phyloP scores from a whole-genome alignment of 306 rosid species.

The Vigna trinervia region DNA sequence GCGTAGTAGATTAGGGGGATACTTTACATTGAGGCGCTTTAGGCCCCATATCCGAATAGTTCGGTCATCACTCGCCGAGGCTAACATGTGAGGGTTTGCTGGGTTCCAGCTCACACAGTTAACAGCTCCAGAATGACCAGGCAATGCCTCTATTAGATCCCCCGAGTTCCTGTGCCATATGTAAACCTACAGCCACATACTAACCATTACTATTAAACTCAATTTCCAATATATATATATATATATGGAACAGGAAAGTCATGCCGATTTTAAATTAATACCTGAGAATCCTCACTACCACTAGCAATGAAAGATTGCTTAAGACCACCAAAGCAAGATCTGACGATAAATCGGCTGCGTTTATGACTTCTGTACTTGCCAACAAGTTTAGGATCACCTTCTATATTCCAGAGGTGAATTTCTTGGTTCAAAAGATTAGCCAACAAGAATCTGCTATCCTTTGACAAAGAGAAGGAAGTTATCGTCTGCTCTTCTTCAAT shows the following conservation, averaged over 20 bases:
- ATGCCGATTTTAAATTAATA: slow-evolving; percentile 41
- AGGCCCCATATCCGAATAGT: slow-evolving; percentile 96
- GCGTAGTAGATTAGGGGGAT: slow-evolving; percentile 56
- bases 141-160: slow-evolving; percentile 70
- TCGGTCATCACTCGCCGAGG: slow-evolving; percentile 95
- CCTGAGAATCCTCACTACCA: slow-evolving; percentile 99
- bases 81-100: slow-evolving; percentile 90
- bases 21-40: slow-evolving; percentile 63
- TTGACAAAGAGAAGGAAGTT: slow-evolving; percentile 83
- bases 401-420: slow-evolving; percentile 90
- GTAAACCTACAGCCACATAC: slow-evolving; percentile 67
- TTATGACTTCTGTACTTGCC: slow-evolving; percentile 74
- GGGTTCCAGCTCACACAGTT: slow-evolving; percentile 99
- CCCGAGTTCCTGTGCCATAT: slow-evolving; percentile 85
- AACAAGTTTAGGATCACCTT: slow-evolving; percentile 63
- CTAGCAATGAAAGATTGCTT: slow-evolving; percentile 86
- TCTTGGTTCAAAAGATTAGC: slow-evolving; percentile 88
- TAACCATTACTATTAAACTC: slow-evolving; percentile 26
- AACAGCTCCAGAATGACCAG: slow-evolving; percentile 96
- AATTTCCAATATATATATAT: not conserved
- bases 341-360: slow-evolving; percentile 74
- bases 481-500: slow-evolving; percentile 74
- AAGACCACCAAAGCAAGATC: slow-evolving; percentile 92
- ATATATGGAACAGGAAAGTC: not conserved
- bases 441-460: slow-evolving; percentile 72